Conservation (phyloP, 306 rosid species). For the Rubus idaeus region DNA sequence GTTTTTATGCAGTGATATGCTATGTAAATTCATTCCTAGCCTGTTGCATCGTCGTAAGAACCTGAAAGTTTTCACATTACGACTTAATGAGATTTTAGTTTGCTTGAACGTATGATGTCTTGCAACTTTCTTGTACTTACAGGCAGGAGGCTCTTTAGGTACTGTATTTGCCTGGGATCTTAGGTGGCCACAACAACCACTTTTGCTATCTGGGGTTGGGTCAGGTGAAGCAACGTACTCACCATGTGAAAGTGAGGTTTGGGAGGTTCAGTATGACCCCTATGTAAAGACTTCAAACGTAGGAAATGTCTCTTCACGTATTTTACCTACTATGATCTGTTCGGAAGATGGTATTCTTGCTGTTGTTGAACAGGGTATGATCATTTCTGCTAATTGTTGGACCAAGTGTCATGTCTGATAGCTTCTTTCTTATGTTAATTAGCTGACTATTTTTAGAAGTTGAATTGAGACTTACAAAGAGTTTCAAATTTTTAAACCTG, state of each 20-base stretch:
- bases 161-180: constrained; percentile 97
- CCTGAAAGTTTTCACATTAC: background rate
- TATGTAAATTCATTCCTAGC: background rate
- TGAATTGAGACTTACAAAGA: constrained; percentile 17
- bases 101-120: constrained; percentile 2
- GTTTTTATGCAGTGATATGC: background rate
- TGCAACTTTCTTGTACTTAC: constrained; percentile 11
- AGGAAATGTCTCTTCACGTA: constrained; percentile 55
- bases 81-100: background rate
- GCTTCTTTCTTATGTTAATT: constrained; percentile 4
- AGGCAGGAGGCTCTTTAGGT: constrained; percentile 94
- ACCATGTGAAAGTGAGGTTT: constrained; percentile 87
- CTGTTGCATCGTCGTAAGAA: background rate
- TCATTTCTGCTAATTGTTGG: constrained; percentile 8
- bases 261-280: constrained; percentile 93
- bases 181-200: constrained; percentile 81
- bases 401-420: constrained; percentile 15
- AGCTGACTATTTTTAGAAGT: background rate
- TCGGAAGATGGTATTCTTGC: constrained; percentile 93
- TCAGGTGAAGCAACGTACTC: constrained; percentile 47
- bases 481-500: constrained; percentile 13
- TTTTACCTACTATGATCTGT: constrained; percentile 84
- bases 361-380: constrained; percentile 74
- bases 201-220: constrained; percentile 74
- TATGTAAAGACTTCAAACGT: constrained; percentile 46